Evolutionary conservation across 768 basidiomycete species (phyloP).

Genomic region (Auricularia heimuer): DNA sequence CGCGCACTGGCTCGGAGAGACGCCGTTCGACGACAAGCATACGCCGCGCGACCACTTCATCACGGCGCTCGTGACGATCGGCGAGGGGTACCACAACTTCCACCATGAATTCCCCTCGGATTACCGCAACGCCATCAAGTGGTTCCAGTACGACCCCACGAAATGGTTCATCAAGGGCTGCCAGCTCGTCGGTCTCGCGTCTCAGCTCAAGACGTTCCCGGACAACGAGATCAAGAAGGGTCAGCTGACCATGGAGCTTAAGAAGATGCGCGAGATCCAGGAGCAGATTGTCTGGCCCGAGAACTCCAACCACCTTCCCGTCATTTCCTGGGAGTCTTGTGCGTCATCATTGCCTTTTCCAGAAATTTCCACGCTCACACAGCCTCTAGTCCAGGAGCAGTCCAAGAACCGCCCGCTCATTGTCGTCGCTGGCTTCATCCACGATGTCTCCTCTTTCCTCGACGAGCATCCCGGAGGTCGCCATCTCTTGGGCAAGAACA

Average conservation of each 20-base stretch:
- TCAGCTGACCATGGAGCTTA: constrained; percentile 73
- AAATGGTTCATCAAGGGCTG: constrained; percentile 74
- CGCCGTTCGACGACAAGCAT: constrained; percentile 73
- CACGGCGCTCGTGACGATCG: constrained; percentile 76
- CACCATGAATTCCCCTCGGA: constrained; percentile 82
- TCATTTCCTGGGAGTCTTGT: constrained; percentile 79
- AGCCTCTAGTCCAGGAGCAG: constrained; percentile 49
- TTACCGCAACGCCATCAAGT: constrained; percentile 63
- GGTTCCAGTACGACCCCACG: constrained; percentile 66
- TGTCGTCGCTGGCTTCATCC: constrained; percentile 77
- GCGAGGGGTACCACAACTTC: constrained; percentile 86
- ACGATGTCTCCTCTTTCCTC: constrained; percentile 66
- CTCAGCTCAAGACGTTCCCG: constrained; percentile 73
- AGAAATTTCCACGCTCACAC: constrained; percentile 1
- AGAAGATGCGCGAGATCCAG: constrained; percentile 54
- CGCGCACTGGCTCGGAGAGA: constrained; percentile 73
- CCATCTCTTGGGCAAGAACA: constrained; percentile 41
- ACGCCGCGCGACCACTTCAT: constrained; percentile 70
- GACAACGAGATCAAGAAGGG: constrained; percentile 83
- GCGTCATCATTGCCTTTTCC: constrained; percentile 21
- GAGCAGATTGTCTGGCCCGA: constrained; percentile 56
- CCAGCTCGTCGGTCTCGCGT: constrained; percentile 58
- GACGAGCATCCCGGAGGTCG: constrained; percentile 76
- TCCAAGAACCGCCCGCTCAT: constrained; percentile 56
- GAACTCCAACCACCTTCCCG: constrained; percentile 46